phyloP scores from a whole-genome alignment of 495 filamentous ascomycete species.

The Glarea lozoyensis region DNA sequence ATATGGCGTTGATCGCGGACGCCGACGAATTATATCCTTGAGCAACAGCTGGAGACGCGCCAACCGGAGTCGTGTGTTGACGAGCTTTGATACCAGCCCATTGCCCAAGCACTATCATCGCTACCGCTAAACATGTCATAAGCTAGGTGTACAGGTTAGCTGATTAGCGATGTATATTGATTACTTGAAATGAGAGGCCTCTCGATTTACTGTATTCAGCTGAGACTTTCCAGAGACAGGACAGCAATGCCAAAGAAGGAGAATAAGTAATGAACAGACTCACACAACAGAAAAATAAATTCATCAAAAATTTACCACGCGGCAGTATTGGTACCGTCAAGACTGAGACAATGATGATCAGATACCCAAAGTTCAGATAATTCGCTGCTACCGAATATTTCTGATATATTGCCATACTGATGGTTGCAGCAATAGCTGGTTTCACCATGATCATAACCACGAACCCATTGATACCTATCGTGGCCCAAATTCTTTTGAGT shows the following conservation, averaged over 20 bases:
- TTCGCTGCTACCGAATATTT: conserved; percentile 40
- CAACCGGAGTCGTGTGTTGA: conserved; percentile 38
- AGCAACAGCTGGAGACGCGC: conserved; percentile 4
- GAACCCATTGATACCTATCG: background rate
- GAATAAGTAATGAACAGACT: conserved; percentile 47
- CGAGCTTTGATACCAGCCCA: conserved; percentile 62
- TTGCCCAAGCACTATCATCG: conserved; percentile 46
- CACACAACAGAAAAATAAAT: conserved; percentile 54
- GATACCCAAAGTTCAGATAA: conserved; percentile 66
- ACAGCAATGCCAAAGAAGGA: conserved; percentile 29
- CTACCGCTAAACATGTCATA: conserved; percentile 8
- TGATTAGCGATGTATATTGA: too few relatives aligned
- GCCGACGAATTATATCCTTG: conserved; percentile 65
- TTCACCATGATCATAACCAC: background rate
- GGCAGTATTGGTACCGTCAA: conserved; percentile 58
- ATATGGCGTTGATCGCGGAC: conserved; percentile 61
- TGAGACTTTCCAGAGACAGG: too few relatives aligned
- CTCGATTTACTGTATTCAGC: too few relatives aligned
- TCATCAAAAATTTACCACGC: conserved; percentile 72
- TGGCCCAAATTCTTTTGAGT: too few relatives aligned
- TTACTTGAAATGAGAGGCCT: too few relatives aligned
- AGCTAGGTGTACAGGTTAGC: too few relatives aligned
- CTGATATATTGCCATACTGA: conserved; percentile 54
- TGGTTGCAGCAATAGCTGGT: conserved; percentile 46
- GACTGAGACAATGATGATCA: conserved; percentile 59